Base-by-base conservation (phyloP, 2,329 filamentous ascomycete genomes). In the Diaporthe amygdali region DNA sequence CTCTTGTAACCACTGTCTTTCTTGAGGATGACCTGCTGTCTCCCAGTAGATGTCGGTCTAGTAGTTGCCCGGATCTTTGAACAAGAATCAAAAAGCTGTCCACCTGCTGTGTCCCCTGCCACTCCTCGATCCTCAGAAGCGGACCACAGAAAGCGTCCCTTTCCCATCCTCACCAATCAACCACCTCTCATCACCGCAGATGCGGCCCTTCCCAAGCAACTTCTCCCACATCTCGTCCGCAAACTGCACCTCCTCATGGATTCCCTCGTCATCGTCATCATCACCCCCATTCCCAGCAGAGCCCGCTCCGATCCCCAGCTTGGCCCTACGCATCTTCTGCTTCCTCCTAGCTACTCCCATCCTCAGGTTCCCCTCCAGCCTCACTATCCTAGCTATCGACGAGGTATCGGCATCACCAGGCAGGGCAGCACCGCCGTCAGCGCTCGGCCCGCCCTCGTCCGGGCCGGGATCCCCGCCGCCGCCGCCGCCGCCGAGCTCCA, bases 101-200 rank as follows among this genome's bases (percentile, higher is more conserved):
- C n/a, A n/a, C n/a, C n/a, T 22, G 30, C 30, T 14, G 8, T 20
- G 14, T 10, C n/a, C 20, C 9, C 20, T 52, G 8, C 27, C n/a
- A 4, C 25, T 37, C 2, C 15, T 39, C 30, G 22, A 10, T 27
- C 17, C 66, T 80, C 75, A 85, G 72, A 92, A 91, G 68, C 84
- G 78, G 71, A 87, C 80, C 69, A 92, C 79, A 0, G 88, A 87
- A 55, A 92, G 77, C 71, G 84, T 82, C 39, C 86, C 83, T 10
- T 81, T 76, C 1, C 74, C 73, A 76, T 89, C 89, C 79, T 91
- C 87, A 0, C 90, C 90, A 14, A 92, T 78, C n/a, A 92, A 67
- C 84, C 89, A 91, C 68, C 88, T 79, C 78, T 92, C 90, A 72
- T 90, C 88, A 1, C 89, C 90, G 44, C 80, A 85, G 20, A 92